These are phyloP conservation scores for Diaporthe longicolla DNA, from an alignment of 2,329 filamentous ascomycete genomes.

Conservation along the genomic window DNA sequence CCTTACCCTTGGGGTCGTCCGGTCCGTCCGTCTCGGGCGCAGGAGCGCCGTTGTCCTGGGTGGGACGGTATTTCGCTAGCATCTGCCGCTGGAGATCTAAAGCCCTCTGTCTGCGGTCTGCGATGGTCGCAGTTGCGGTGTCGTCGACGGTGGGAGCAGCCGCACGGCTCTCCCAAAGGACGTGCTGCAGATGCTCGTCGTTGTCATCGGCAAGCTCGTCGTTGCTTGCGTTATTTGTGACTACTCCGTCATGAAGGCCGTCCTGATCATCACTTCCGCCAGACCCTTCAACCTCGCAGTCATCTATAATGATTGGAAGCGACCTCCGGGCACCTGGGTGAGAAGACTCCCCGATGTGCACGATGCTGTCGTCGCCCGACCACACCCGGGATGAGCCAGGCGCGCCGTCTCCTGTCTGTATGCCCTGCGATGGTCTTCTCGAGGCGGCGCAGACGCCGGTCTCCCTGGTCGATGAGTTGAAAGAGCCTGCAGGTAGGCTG, in stretches of 20 bases:
- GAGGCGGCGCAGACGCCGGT: neutral
- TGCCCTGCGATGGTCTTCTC: neutral
- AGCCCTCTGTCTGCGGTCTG: neutral
- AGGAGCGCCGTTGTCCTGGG: no score
- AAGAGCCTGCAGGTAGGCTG: neutral
- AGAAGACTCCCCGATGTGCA: neutral
- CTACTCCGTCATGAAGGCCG: neutral
- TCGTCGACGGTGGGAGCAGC: neutral
- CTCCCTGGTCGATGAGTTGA: neutral
- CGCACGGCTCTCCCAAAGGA: neutral
- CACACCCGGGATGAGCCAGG: neutral
- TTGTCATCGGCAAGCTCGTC: neutral
- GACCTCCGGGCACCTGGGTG: neutral
- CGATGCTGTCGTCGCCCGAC: constrained; percentile 15
- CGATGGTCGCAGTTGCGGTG: no score
- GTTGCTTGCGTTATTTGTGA: neutral
- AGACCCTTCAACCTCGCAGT: neutral
- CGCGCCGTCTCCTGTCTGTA: neutral
- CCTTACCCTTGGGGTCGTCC: neutral
- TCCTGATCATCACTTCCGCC: neutral
- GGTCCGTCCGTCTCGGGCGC: neutral
- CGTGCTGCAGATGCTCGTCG: neutral
- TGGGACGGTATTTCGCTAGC: neutral
- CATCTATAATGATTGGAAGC: constrained; percentile 6
- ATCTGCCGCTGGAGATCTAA: neutral